Evolutionary conservation across 2,329 filamentous ascomycete species (phyloP), one percentile per base, ranked within the genome.

Genomic region (Stenocarpella maydis): DNA sequence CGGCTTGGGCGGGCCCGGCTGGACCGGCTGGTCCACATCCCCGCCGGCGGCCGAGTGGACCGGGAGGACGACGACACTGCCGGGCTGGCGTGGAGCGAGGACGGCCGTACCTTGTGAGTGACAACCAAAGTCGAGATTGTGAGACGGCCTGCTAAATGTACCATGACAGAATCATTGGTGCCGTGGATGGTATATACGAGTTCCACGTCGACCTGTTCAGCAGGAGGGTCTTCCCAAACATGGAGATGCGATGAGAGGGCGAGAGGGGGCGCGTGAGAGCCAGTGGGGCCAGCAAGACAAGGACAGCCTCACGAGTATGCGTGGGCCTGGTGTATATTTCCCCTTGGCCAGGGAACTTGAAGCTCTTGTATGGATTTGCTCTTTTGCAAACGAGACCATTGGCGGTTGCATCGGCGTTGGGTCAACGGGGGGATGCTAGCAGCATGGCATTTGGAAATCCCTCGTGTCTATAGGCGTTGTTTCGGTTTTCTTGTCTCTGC

Each of bases 111-210:
- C 26, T 74, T 91, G 88, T 91, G 78, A 85, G 88, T 81, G 65
- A 54, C 53, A 12, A 47, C 64, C 61, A 4, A 7, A 67, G 37
- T n/a, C 8, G 31, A 9, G 10, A 15, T 24, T 1, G 28, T 4
- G 24, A 17, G 31, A 14, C 0, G 3, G 1, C n/a, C 8, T 54
- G 54, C 77, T 78, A 65, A 77, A 74, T 55, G 21, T 41, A 1
- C 1, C 69, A 17, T 47, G 24, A 4, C 64, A 91, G 89, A 67
- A 91, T 87, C 74, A 82, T 90, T 49, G 89, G 87, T 24, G 87
- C 88, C 41, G 90, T 93, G 76, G 89, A 92, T 73, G 92, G 92
- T 68, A 91, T 95, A 66, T 93, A 93, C 75, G 91, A 94, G 79
- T 88, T 93, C 74, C 86, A 85, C 41, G 85, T 95, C 72, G 90